Evolutionary conservation across 2,329 filamentous ascomycete species (phyloP).

Genomic region (Arthrobotrys conoides): DNA sequence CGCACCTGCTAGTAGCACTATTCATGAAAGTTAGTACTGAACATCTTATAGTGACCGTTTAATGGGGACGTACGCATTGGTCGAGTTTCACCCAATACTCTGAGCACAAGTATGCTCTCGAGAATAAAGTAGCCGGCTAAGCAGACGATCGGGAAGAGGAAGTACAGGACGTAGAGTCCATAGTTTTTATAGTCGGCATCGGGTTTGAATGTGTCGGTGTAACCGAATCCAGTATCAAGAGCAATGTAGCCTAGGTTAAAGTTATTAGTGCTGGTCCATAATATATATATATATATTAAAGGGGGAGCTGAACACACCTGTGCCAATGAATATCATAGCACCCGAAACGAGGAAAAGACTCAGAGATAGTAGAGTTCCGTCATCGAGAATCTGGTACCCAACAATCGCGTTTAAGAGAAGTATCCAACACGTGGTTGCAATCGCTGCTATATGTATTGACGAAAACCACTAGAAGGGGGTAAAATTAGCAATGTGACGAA

Average conservation of each 20-base stretch:
- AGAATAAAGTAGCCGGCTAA: slow-evolving; percentile 88
- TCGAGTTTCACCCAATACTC: slow-evolving; percentile 86
- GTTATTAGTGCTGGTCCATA: background rate
- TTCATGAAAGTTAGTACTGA: slow-evolving; percentile 24
- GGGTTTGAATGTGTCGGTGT: slow-evolving; percentile 82
- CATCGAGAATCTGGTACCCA: slow-evolving; percentile 92
- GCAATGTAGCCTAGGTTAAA: slow-evolving; percentile 81
- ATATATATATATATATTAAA: background rate
- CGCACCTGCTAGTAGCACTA: slow-evolving; percentile 69
- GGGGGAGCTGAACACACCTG: slow-evolving; percentile 68
- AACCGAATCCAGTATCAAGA: slow-evolving; percentile 89
- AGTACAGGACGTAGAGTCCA: slow-evolving; percentile 93
- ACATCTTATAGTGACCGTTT: background rate
- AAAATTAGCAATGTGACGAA: slow-evolving; percentile 19
- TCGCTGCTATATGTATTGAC: slow-evolving; percentile 89
- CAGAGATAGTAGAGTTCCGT: slow-evolving; percentile 88
- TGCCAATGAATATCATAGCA: slow-evolving; percentile 82
- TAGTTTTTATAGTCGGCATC: slow-evolving; percentile 77
- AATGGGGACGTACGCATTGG: slow-evolving; percentile 81
- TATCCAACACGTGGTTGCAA: slow-evolving; percentile 89
- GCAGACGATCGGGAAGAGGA: slow-evolving; percentile 88
- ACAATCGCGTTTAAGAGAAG: slow-evolving; percentile 92
- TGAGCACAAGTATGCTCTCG: slow-evolving; percentile 85
- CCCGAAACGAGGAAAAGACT: slow-evolving; percentile 81
- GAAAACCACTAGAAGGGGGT: slow-evolving; percentile 74